Evolutionary conservation across 768 basidiomycete genomes (phyloP).

Genomic region (Psilocybe subaeruginosa): DNA sequence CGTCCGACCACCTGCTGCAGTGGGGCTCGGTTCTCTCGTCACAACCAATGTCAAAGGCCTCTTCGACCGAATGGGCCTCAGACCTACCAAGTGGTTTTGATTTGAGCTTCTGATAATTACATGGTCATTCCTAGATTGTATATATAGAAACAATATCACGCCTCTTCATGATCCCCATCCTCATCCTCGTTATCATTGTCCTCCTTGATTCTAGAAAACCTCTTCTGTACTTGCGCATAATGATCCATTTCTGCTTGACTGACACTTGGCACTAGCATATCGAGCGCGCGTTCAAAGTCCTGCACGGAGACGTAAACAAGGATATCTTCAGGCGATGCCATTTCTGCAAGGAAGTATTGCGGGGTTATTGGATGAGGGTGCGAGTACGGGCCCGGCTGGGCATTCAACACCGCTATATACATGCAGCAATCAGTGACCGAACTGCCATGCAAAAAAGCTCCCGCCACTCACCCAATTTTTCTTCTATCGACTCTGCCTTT

Average conservation of each 20-base stretch:
- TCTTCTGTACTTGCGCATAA: slow-evolving; percentile 72
- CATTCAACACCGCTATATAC: slow-evolving; percentile 52
- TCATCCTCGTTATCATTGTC: background rate
- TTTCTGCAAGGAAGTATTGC: slow-evolving; percentile 88
- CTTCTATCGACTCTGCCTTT: slow-evolving; percentile 80
- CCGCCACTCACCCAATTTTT: slow-evolving; percentile 60
- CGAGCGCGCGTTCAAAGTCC: slow-evolving; percentile 80
- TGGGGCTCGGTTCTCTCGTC: slow-evolving; percentile 44
- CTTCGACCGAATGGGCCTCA: slow-evolving; percentile 57
- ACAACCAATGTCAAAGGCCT: slow-evolving; percentile 53
- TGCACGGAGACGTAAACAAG: slow-evolving; percentile 71
- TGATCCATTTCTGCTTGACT: slow-evolving; percentile 85
- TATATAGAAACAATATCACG: slow-evolving; percentile 3
- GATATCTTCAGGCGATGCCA: slow-evolving; percentile 71
- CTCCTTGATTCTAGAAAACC: slow-evolving; percentile 51
- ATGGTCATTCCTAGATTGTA: background rate
- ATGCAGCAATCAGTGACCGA: no score
- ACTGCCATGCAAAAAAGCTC: no score
- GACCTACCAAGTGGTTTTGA: slow-evolving; percentile 62
- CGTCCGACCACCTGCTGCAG: slow-evolving; percentile 40
- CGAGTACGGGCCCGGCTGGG: slow-evolving; percentile 36
- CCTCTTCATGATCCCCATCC: background rate
- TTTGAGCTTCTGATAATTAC: background rate
- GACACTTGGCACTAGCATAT: slow-evolving; percentile 77
- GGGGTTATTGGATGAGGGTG: slow-evolving; percentile 78